These are phyloP conservation scores for Purshia tridentata DNA, from an alignment of 306 rosid genomes.

Conservation along the genomic window DNA sequence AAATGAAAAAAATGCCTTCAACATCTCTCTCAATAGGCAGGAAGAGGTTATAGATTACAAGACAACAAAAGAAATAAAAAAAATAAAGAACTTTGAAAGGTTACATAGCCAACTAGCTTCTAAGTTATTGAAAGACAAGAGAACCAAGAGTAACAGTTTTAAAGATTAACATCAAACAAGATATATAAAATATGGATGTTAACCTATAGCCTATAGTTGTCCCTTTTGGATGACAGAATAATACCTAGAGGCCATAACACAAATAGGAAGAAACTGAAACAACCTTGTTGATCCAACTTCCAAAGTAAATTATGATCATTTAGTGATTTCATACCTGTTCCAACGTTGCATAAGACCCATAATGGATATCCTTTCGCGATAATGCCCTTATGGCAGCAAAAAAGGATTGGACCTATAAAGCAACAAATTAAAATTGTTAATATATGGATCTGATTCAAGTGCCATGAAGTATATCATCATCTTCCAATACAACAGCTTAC, in stretches of 20 bases:
- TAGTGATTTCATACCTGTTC: slow-evolving; percentile 61
- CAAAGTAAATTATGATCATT: slow-evolving; percentile 7
- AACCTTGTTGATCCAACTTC: slow-evolving; percentile 15
- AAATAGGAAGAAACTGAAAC: not conserved
- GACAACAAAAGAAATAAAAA: not conserved
- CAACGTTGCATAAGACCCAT: slow-evolving; percentile 73
- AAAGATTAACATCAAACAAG: not conserved
- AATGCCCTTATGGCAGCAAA: slow-evolving; percentile 63
- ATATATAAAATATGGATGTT: not conserved
- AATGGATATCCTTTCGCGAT: slow-evolving; percentile 65
- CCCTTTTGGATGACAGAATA: not conserved
- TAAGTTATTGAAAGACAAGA: not conserved
- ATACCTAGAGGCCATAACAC: slow-evolving; percentile 13
- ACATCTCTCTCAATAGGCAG: not conserved
- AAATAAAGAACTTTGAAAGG: not conserved
- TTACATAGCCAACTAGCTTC: not conserved
- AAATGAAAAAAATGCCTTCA: no score
- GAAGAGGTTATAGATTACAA: not conserved
- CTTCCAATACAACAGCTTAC: slow-evolving; percentile 9
- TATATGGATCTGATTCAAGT: not conserved
- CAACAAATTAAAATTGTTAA: slow-evolving; percentile 18
- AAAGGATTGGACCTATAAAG: slow-evolving; percentile 59
- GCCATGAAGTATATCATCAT: slow-evolving; percentile 12
- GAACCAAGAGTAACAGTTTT: not conserved
- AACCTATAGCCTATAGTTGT: not conserved